Evolutionary conservation across 1,284 basidiomycete genomes (phyloP).

Genomic region (Naganishia liquefaciens): DNA sequence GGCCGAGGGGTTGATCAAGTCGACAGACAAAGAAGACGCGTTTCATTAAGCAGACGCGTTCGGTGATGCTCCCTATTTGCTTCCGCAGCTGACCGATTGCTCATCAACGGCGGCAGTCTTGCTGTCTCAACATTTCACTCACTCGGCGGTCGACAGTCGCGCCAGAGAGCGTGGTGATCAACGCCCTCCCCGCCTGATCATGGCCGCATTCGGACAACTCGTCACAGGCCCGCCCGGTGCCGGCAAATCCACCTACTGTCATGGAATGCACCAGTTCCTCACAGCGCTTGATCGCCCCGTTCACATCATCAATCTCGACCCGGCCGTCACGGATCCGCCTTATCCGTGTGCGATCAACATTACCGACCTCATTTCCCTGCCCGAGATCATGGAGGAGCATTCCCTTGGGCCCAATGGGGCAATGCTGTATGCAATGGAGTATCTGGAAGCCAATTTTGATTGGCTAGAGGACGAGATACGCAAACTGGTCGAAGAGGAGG

Average conservation of each 20-base stretch:
- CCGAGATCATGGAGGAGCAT: conserved; percentile 83
- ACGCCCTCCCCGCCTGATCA: neutral
- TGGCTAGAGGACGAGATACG: conserved; percentile 80
- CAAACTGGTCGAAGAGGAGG: conserved; percentile 56
- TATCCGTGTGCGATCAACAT: conserved; percentile 91
- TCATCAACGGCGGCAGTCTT: no score
- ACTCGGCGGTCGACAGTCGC: neutral
- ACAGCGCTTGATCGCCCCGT: conserved; percentile 82
- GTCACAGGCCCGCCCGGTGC: conserved; percentile 90
- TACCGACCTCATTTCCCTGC: conserved; percentile 79
- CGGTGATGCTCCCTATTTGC: neutral
- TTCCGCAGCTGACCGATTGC: neutral
- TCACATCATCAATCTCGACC: conserved; percentile 90
- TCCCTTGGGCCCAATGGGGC: conserved; percentile 93
- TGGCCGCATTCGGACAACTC: conserved; percentile 69
- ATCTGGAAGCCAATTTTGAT: conserved; percentile 90
- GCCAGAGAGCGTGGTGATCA: no score
- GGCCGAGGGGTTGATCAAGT: neutral
- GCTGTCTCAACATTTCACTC: neutral
- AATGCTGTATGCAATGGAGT: conserved; percentile 97
- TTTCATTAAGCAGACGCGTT: neutral
- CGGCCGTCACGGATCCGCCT: conserved; percentile 82
- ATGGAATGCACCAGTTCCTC: conserved; percentile 83
- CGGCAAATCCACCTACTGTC: conserved; percentile 92
- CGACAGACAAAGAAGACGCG: neutral